Evolutionary conservation across 2,329 filamentous ascomycete genomes (phyloP), one percentile per base, ranked within the genome.

Genomic region (Didymella keratinophila): DNA sequence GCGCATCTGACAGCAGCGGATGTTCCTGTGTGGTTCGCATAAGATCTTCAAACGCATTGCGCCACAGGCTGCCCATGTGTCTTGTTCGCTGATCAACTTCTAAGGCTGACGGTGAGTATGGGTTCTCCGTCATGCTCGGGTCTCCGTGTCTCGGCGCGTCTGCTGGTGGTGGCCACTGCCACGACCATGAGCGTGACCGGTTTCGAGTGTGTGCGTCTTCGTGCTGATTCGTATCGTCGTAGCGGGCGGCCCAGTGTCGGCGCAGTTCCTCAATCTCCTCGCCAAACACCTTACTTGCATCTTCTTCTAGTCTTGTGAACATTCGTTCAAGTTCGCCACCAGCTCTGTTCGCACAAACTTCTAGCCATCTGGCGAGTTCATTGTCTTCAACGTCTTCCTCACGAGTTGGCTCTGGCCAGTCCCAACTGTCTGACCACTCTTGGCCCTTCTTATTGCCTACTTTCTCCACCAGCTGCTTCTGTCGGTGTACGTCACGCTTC

Each of bases 11-110:
- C 3, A 58, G 32, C 21, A 58, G 28, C 11, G 56, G 56, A 11
- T 58, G 45, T 32, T 58, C 56, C 21, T 58, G 56, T 14, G 50
- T 52, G 10, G 83, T 75, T 46, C 79, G 79, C 16, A 87, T 63
- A 10, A 88, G 78, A 64, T 88, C 86, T 65, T 87, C 84, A 63
- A 86, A 87, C 0, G 86, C 85, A 49, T 83, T 81, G 16, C 83
- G 79, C 84, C 85, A 87, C 30, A 78, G 78, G 46, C 76, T 63
- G 62, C 78, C 72, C 56, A 76, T 54, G 43, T 71, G 61, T 70
- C 75, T 27, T 66, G 78, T 47, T 60, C 71, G 36, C 39, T 75
- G 69, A 58, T 83, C 75, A n/a, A 77, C 72, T 64, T 86, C 84
- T 1, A 87, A 72, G 18, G 79, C 73, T n/a, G 83, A 68, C 0